Base-by-base conservation (phyloP, 2,329 filamentous ascomycete genomes). In the Cladosporium cucumerinum region DNA sequence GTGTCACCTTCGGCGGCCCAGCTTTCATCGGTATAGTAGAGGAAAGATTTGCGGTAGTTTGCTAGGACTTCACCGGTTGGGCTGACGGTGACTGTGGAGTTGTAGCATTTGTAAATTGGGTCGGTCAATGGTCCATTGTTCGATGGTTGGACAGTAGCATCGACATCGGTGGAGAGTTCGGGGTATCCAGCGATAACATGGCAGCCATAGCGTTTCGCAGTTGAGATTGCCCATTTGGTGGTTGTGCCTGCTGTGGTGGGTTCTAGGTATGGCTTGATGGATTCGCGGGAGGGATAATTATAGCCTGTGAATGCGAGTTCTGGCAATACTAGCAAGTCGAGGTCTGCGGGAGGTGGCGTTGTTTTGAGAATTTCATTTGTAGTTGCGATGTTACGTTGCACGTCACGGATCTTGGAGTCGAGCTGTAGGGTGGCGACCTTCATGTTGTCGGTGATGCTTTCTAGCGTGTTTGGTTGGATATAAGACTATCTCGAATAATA, bases 241-340 rank as follows among this genome's bases (percentile, higher is more conserved):
- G 84, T 87, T 61, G 89, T 86, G 0, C 91, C 91, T 0, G 85
- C 80, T 5, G 85, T 83, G 0, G 85, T 85, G 0, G 82, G 84
- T 72, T 95, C 91, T 3, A 94, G 84, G 69, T 82, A 90, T 0
- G 89, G 89, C 1, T 78, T 77, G 51, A 94, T 92, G 1, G 91
- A 83, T 34, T 84, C 79, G 2, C 91, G 75, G 0, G 87, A 89
- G 49, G 85, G 83, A 79, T 93, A 94, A 74, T 93, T 93, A 79
- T 93, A 95, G 32, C 91, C 89, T 86, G 73, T 84, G 72, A 94
- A 92, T 1, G 91, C 89, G 75, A 94, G 79, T 73, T 94, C 91
- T 0, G 91, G 90, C 0, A 94, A 78, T 0, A 94, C 86, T 0
- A 95, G 80, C 32, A 93, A 81, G 72, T 92, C 89, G 1, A 93